Base-by-base conservation (phyloP, 495 filamentous ascomycete genomes). In the Chaetomidium leptoderma region DNA sequence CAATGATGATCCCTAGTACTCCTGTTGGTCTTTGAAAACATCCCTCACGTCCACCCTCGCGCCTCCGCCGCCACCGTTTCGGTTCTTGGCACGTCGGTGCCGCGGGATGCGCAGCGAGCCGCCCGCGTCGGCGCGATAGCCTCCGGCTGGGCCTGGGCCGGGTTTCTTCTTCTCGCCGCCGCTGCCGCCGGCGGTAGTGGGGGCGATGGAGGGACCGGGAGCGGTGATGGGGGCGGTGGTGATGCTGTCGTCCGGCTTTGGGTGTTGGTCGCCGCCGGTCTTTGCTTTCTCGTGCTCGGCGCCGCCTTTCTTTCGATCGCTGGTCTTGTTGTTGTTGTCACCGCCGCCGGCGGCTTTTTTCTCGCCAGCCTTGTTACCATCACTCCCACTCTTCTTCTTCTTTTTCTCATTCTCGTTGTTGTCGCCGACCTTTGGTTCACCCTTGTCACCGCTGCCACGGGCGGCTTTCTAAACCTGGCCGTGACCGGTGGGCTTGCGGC, bases 81-180 rank as follows among this genome's bases (percentile, higher is more conserved):
- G n/a, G n/a, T 17, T 23, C 4, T 36, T 29, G 2, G 7, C 6
- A n/a, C 36, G 11, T 3, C 48, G 47, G 4, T 53, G 17, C 23
- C 51, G 21, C 5, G 51, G 26, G 8, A 62, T 50, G 4, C 26
- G 49, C 23, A 62, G 48, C 6, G 60, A 62, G 3, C 60, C 60
- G 24, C 60, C 60, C 17, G 54, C 54, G 36, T 54, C 36, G 42
- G 48, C 49, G 6, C 60, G 48, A 30, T 58, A 62, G 13, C 47
- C 44, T 4, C 32, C 23, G 32, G 14, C 14, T 4, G 6, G 36
- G 36, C 36, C 30, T 9, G 4, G 4, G 5, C 30, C 9, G 30
- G 30, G 5, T 4, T 4, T 32, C 30, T 32, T 32, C 30, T 32
- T 32, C 30, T 32, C 30, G 29, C 17, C 16, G n/a, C n/a, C n/a